phyloP scores from a whole-genome alignment of 148 eudicot genomes.

The Vaccinium vitisidaea region DNA sequence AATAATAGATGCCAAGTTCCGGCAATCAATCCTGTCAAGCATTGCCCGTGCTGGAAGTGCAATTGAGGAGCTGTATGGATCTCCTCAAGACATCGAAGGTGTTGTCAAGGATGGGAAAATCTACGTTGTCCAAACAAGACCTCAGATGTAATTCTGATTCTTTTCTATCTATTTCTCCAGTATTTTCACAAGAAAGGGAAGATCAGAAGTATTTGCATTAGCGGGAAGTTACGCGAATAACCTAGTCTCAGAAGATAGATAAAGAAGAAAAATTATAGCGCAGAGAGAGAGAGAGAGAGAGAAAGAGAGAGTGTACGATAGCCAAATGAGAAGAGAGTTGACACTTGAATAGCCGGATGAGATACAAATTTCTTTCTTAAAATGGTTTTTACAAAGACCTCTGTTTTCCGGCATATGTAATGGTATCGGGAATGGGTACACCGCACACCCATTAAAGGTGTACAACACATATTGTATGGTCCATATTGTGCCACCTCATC shows the following conservation, averaged over 20 bases:
- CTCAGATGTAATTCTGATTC: conserved; percentile 67
- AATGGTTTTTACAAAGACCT: background rate
- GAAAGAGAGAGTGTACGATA: background rate
- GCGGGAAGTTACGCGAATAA: background rate
- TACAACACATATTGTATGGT: too few relatives aligned
- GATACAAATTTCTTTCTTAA: background rate
- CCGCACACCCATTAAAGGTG: too few relatives aligned
- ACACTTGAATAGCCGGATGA: background rate
- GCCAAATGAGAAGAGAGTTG: background rate
- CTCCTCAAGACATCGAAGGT: conserved; percentile 98
- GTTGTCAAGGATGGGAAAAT: conserved; percentile 89
- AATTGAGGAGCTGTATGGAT: conserved; percentile 86
- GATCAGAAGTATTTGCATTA: background rate
- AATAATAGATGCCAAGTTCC: conserved; percentile 58
- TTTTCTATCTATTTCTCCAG: background rate
- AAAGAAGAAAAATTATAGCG: background rate
- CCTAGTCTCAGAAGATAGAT: background rate
- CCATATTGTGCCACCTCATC: too few relatives aligned
- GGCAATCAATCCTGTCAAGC: conserved; percentile 61
- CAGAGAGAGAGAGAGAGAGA: background rate
- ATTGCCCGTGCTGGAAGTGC: conserved; percentile 80
- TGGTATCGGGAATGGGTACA: too few relatives aligned
- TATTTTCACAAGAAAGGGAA: background rate
- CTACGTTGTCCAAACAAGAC: conserved; percentile 93
- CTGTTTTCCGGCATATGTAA: background rate